Evolutionary conservation across 2,329 filamentous ascomycete genomes (phyloP).

Genomic region (Hymenoscyphus repandus): DNA sequence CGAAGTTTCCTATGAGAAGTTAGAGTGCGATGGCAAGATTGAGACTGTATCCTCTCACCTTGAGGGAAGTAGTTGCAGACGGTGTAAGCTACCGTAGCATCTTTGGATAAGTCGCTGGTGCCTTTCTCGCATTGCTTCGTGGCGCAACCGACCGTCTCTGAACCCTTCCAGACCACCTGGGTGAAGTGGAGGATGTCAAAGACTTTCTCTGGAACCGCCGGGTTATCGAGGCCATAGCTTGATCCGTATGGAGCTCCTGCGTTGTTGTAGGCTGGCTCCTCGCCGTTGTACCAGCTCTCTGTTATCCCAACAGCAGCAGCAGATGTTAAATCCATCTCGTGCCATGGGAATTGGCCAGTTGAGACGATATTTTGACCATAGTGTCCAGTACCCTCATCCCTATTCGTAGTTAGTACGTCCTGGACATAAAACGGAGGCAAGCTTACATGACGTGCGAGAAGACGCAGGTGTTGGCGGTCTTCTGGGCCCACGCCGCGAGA

Average conservation of each 20-base stretch:
- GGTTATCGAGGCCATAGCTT: slow-evolving; percentile 56
- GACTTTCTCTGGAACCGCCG: no score
- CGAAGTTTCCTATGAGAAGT: slow-evolving; percentile 45
- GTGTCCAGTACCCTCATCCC: slow-evolving; percentile 50
- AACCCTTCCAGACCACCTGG: slow-evolving; percentile 66
- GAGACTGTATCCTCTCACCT: slow-evolving; percentile 48
- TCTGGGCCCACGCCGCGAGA: slow-evolving; percentile 58
- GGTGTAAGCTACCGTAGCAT: slow-evolving; percentile 43
- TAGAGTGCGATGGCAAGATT: neutral
- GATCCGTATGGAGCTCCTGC: no score
- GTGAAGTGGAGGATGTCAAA: slow-evolving; percentile 53
- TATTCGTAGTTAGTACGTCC: slow-evolving; percentile 35
- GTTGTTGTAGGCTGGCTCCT: slow-evolving; percentile 49
- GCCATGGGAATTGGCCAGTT: neutral
- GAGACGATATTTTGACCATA: slow-evolving; percentile 92
- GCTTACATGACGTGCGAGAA: slow-evolving; percentile 75
- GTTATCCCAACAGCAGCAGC: slow-evolving; percentile 65
- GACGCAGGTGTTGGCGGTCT: slow-evolving; percentile 60
- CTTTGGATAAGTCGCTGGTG: slow-evolving; percentile 30
- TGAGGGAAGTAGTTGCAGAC: slow-evolving; percentile 82
- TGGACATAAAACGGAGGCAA: neutral
- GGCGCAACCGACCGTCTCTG: slow-evolving; percentile 58
- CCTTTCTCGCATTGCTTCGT: slow-evolving; percentile 49
- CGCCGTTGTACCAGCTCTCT: slow-evolving; percentile 84
- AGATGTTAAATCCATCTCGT: slow-evolving; percentile 40